Evolutionary conservation across 2,329 filamentous ascomycete species (phyloP).

Genomic region (Nigrograna mackinnonii): DNA sequence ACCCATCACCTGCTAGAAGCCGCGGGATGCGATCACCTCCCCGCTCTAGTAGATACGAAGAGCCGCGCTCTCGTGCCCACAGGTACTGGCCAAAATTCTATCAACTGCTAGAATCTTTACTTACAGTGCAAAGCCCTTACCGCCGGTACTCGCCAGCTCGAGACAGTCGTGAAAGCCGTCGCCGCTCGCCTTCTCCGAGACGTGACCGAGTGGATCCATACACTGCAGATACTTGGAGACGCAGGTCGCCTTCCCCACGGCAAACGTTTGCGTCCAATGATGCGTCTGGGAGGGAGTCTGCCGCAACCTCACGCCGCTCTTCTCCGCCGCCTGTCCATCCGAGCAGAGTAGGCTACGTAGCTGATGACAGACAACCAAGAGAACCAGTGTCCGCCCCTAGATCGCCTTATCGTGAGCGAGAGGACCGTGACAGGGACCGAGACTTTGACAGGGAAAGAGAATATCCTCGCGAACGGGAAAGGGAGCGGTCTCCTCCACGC

Average conservation of each 20-base stretch:
- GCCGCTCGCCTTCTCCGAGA: constrained; percentile 58
- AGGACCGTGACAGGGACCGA: constrained; percentile 22
- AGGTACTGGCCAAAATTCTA: constrained; percentile 24
- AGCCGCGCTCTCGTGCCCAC: constrained; percentile 43
- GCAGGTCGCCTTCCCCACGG: constrained; percentile 57
- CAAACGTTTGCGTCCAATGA: constrained; percentile 47
- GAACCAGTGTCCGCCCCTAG: constrained; percentile 34
- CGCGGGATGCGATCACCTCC: constrained; percentile 49
- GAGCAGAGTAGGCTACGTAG: constrained; percentile 52
- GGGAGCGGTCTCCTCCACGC: constrained; percentile 35
- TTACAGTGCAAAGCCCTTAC: constrained; percentile 30
- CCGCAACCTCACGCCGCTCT: constrained; percentile 62
- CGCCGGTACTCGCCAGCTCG: constrained; percentile 48
- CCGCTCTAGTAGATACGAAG: constrained; percentile 47
- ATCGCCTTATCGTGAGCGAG: constrained; percentile 39
- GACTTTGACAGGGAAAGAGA: constrained; percentile 20
- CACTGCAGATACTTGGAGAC: constrained; percentile 55
- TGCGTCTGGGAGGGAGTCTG: constrained; percentile 58
- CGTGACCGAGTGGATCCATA: constrained; percentile 53
- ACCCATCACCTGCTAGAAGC: constrained; percentile 52
- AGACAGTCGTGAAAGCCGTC: constrained; percentile 52
- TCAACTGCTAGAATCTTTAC: constrained; percentile 7
- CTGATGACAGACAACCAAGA: constrained; percentile 24
- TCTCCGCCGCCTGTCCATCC: constrained; percentile 61
- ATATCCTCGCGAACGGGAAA: constrained; percentile 28